Conservation (phyloP, 805 yeast genomes). For the Ogataea dorogensis region DNA sequence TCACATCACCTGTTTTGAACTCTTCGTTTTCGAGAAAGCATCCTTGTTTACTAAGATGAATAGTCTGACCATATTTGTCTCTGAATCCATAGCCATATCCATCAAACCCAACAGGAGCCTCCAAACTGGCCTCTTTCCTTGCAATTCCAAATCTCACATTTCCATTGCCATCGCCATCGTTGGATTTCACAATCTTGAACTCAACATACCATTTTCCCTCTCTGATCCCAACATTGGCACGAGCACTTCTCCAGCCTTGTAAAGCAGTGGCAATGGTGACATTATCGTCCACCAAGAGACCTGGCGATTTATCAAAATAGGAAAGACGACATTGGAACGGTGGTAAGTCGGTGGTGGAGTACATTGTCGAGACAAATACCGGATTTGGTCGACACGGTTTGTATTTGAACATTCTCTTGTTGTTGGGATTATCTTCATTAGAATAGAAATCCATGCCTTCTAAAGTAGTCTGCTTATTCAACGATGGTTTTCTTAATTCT, state of each 20-base stretch:
- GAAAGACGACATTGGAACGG: conserved; percentile 60
- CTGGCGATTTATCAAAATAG: conserved; percentile 68
- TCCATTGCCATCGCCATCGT: conserved; percentile 25
- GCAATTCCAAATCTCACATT: conserved; percentile 81
- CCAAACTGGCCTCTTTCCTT: conserved; percentile 82
- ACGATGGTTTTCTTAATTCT: conserved; percentile 21
- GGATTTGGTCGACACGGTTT: conserved; percentile 75
- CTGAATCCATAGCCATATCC: conserved; percentile 91
- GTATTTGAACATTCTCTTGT: conserved; percentile 79
- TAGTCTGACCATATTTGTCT: conserved; percentile 70
- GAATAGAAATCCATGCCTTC: conserved; percentile 34
- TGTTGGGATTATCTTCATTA: conserved; percentile 78
- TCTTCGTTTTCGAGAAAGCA: conserved; percentile 48
- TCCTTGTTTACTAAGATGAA: conserved; percentile 71
- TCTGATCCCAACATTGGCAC: conserved; percentile 71
- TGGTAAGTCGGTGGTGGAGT: conserved; percentile 69
- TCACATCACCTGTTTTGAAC: conserved; percentile 72
- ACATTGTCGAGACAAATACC: conserved; percentile 51
- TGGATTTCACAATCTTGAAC: conserved; percentile 46
- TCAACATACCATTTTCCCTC: conserved; percentile 86
- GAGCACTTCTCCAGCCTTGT: conserved; percentile 76
- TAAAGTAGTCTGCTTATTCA: conserved; percentile 15
- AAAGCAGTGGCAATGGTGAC: conserved; percentile 50
- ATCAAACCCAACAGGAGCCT: conserved; percentile 95
- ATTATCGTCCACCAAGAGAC: conserved; percentile 43